These are phyloP conservation scores for Echinochloa phyllopogon DNA, from an alignment of 176 grass and related monocot species.

Conservation along the genomic window DNA sequence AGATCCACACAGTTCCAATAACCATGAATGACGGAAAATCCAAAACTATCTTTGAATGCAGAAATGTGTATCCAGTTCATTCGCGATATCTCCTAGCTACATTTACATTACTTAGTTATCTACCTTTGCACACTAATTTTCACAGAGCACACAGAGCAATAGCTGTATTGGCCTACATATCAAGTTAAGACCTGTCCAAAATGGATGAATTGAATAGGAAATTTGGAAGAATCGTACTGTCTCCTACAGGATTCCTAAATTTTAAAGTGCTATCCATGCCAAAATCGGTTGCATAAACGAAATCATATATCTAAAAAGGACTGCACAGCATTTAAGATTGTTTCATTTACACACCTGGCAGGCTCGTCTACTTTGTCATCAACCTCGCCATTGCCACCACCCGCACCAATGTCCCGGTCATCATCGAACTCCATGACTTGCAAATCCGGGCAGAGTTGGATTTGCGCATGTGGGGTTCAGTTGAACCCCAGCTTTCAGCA, in stretches of 20 bases:
- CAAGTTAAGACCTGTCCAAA: neutral
- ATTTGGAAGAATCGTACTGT: neutral
- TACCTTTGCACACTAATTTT: neutral
- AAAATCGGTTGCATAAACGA: neutral
- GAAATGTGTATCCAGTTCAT: neutral
- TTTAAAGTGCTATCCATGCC: neutral
- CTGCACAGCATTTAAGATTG: neutral
- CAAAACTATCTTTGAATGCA: neutral
- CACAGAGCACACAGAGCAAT: neutral
- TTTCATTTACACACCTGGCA: constrained; percentile 52
- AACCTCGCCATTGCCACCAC: constrained; percentile 25
- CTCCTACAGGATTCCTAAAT: neutral
- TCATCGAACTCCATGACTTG: constrained; percentile 67
- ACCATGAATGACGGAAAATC: neutral
- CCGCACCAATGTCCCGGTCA: constrained; percentile 27
- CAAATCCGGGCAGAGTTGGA: neutral
- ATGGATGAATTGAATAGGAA: neutral
- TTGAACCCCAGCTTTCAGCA: neutral
- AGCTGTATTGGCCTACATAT: neutral
- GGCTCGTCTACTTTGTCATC: constrained; percentile 52
- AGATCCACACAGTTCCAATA: neutral
- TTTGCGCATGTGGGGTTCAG: constrained; percentile 14
- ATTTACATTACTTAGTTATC: neutral
- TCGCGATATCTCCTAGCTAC: neutral
- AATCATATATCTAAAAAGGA: neutral